phyloP scores from a whole-genome alignment of 805 yeast species.

The Candida vaughaniae region DNA sequence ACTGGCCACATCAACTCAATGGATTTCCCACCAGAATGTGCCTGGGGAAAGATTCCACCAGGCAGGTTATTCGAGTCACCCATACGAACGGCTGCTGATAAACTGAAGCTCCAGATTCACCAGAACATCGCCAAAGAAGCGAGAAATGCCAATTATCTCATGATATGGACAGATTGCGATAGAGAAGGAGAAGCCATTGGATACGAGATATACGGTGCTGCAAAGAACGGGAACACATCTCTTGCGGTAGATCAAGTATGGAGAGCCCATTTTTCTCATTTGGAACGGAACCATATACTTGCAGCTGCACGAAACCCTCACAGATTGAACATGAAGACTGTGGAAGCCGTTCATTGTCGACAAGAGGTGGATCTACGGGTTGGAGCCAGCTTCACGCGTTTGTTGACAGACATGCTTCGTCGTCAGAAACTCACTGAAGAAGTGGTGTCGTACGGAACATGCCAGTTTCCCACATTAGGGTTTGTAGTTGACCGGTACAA shows the following conservation, averaged over 20 bases:
- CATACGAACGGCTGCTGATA: slow-evolving; percentile 36
- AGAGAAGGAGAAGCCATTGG: slow-evolving; percentile 96
- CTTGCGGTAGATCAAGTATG: slow-evolving; percentile 48
- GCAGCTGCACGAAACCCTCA: slow-evolving; percentile 73
- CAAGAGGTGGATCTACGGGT: slow-evolving; percentile 85
- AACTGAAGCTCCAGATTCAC: slow-evolving; percentile 11
- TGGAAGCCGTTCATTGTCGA: slow-evolving; percentile 83
- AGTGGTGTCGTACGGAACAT: slow-evolving; percentile 77
- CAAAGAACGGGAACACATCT: slow-evolving; percentile 47
- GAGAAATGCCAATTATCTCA: slow-evolving; percentile 54
- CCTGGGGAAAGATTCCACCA: slow-evolving; percentile 68
- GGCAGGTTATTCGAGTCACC: slow-evolving; percentile 73
- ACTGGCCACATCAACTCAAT: slow-evolving; percentile 75
- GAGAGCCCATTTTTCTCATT: slow-evolving; percentile 85
- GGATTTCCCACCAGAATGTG: slow-evolving; percentile 62
- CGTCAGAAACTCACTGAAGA: slow-evolving; percentile 31
- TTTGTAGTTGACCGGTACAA: slow-evolving; percentile 91
- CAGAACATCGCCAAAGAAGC: slow-evolving; percentile 68
- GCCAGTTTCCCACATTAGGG: slow-evolving; percentile 97
- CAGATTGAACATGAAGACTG: slow-evolving; percentile 61
- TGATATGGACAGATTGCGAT: slow-evolving; percentile 99
- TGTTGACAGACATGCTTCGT: slow-evolving; percentile 56
- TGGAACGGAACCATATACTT: slow-evolving; percentile 71
- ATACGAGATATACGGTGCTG: slow-evolving; percentile 74
- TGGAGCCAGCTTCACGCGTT: slow-evolving; percentile 85